These are phyloP conservation scores for Bertia moriformis DNA, from an alignment of 2,329 filamentous ascomycete species.

Conservation along the genomic window DNA sequence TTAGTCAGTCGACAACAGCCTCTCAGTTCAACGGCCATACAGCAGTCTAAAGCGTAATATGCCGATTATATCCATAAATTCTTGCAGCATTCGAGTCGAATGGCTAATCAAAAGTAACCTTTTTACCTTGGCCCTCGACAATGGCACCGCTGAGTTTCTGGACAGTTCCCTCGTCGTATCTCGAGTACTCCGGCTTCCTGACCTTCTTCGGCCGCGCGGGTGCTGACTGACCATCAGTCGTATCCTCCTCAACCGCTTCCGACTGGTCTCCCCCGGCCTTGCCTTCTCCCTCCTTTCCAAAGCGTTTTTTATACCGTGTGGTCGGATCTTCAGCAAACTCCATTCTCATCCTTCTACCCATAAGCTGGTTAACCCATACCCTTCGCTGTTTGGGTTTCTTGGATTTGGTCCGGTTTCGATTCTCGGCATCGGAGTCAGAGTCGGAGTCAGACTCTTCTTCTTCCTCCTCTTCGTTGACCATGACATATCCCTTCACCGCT, in stretches of 20 bases:
- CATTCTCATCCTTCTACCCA: constrained; percentile 41
- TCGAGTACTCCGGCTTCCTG: constrained; percentile 10
- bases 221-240: not conserved
- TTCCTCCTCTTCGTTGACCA: constrained; percentile 26
- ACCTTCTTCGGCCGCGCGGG: constrained; percentile 1
- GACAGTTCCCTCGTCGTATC: constrained; percentile 22
- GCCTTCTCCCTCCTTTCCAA: constrained; percentile 32
- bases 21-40: too few relatives aligned
- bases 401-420: constrained; percentile 8
- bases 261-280: constrained; percentile 17
- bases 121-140: constrained; percentile 38
- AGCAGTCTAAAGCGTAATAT: too few relatives aligned
- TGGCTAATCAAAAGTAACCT: constrained; percentile 41
- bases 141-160: constrained; percentile 37
- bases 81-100: too few relatives aligned
- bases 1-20: too few relatives aligned
- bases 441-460: constrained; percentile 16
- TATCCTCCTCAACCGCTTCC: not conserved
- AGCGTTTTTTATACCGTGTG: constrained; percentile 50
- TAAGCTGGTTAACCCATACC: constrained; percentile 42
- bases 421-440: constrained; percentile 6
- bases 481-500: constrained; percentile 43
- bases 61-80: too few relatives aligned
- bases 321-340: constrained; percentile 51
- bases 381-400: constrained; percentile 15